Conservation (phyloP, 2,329 filamentous ascomycete genomes). For the Lasiodiplodia theobromae region DNA sequence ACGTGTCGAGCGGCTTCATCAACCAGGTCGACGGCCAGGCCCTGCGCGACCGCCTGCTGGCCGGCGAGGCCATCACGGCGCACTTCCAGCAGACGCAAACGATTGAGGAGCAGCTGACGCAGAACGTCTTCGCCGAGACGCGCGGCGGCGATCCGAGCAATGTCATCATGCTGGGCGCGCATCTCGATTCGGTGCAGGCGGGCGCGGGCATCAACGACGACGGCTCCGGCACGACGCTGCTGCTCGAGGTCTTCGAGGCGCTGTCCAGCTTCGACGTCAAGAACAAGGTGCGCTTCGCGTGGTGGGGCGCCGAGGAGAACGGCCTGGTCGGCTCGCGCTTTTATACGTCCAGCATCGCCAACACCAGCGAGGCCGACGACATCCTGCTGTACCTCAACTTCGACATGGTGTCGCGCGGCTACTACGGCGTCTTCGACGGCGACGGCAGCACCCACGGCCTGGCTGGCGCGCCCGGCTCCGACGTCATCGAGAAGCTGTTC, state of each 20-base stretch:
- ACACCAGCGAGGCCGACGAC: conserved; percentile 64
- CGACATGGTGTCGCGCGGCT: conserved; percentile 59
- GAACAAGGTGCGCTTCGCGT: conserved; percentile 72
- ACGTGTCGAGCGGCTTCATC: conserved; percentile 51
- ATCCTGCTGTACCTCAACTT: conserved; percentile 74
- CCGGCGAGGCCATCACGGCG: conserved; percentile 50
- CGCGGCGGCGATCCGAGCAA: conserved; percentile 65
- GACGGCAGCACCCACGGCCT: conserved; percentile 40
- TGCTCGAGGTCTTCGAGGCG: conserved; percentile 69
- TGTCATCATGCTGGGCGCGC: conserved; percentile 35
- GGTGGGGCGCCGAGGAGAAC: conserved; percentile 73
- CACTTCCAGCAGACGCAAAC: conserved; percentile 54
- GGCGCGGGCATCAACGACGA: conserved; percentile 64
- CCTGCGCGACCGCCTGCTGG: conserved; percentile 49
- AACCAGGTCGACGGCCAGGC: conserved; percentile 53
- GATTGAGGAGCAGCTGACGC: conserved; percentile 61
- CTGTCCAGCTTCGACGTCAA: conserved; percentile 65
- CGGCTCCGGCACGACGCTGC: conserved; percentile 55
- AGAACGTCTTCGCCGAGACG: conserved; percentile 70
- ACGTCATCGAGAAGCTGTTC: conserved; percentile 45
- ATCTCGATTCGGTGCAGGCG: conserved; percentile 46
- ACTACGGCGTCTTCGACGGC: conserved; percentile 33
- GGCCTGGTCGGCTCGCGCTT: conserved; percentile 63
- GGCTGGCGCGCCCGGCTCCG: conserved; percentile 40
- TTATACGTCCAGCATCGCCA: conserved; percentile 52